phyloP scores from a whole-genome alignment of 306 rosid species.

The Glycyrrhiza uralensis region DNA sequence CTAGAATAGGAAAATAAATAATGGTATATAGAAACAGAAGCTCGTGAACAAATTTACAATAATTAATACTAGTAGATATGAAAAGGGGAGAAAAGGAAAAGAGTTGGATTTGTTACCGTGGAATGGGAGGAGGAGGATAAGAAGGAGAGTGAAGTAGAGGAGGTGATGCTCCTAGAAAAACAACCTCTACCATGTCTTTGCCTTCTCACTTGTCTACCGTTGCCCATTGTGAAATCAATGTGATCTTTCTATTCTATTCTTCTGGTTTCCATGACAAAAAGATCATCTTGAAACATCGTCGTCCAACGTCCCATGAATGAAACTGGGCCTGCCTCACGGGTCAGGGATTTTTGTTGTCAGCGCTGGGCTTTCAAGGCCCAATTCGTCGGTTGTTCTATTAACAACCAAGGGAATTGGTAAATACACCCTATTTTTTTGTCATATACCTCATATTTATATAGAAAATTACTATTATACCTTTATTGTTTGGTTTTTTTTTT shows the following conservation, averaged over 20 bases:
- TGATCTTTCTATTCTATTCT: slow-evolving; percentile 10
- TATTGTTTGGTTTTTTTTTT: too few species aligned
- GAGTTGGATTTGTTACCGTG: slow-evolving; percentile 39
- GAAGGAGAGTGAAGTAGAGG: slow-evolving; percentile 40
- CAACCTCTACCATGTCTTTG: slow-evolving; percentile 53
- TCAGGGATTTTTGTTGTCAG: not conserved
- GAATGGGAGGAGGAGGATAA: slow-evolving; percentile 41
- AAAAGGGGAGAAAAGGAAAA: not conserved
- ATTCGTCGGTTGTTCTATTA: not conserved
- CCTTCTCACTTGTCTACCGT: slow-evolving; percentile 20
- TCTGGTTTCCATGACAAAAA: not conserved
- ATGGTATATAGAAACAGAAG: not conserved
- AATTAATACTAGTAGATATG: not conserved
- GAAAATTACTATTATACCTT: too few species aligned
- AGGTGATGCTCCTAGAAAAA: slow-evolving; percentile 51
- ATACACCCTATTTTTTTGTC: too few species aligned
- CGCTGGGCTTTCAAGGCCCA: slow-evolving; percentile 12
- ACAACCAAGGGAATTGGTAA: too few species aligned
- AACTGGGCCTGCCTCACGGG: slow-evolving; percentile 4
- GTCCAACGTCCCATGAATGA: slow-evolving; percentile 12
- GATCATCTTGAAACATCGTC: slow-evolving; percentile 30
- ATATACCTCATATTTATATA: too few species aligned
- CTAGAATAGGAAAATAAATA: not conserved
- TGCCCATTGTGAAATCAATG: too few species aligned
- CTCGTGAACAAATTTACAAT: not conserved